These are phyloP conservation scores for Phytopythium boreale DNA, from an alignment of 352 stramenopile genomes.

Conservation along the genomic window DNA sequence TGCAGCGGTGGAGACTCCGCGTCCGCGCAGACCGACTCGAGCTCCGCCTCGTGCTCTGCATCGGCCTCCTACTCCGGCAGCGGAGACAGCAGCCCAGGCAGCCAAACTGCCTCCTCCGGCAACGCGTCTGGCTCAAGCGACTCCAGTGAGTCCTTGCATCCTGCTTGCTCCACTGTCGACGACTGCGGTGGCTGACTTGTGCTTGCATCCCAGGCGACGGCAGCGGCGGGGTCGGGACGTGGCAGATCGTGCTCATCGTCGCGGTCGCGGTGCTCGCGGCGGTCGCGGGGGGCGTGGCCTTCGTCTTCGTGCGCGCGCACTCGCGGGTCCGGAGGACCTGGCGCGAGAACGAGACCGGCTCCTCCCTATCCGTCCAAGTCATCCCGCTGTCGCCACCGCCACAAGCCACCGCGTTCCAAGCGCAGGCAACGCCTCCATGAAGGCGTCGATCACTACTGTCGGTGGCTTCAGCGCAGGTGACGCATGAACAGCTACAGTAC, in stretches of 20 bases:
- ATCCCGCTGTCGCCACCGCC: background rate
- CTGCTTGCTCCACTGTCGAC: too few relatives aligned
- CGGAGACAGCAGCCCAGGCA: background rate
- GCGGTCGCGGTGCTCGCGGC: background rate
- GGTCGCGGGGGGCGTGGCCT: background rate
- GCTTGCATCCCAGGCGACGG: too few relatives aligned
- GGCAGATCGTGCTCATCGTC: background rate
- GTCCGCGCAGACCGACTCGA: background rate
- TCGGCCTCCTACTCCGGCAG: background rate
- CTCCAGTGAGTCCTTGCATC: too few relatives aligned
- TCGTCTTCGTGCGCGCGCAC: background rate
- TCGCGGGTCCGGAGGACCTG: background rate
- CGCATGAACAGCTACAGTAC: background rate
- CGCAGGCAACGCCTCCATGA: background rate
- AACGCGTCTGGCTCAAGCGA: background rate
- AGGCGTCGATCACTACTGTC: background rate
- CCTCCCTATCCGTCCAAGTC: background rate
- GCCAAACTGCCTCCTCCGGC: background rate
- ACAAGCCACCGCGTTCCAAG: background rate
- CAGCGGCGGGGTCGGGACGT: background rate
- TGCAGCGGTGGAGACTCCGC: background rate
- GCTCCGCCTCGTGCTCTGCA: background rate
- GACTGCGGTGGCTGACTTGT: too few relatives aligned
- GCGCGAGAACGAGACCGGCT: background rate
- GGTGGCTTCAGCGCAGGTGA: background rate